Evolutionary conservation across 345 rosid genomes (phyloP).

Genomic region (Citrus inodora): DNA sequence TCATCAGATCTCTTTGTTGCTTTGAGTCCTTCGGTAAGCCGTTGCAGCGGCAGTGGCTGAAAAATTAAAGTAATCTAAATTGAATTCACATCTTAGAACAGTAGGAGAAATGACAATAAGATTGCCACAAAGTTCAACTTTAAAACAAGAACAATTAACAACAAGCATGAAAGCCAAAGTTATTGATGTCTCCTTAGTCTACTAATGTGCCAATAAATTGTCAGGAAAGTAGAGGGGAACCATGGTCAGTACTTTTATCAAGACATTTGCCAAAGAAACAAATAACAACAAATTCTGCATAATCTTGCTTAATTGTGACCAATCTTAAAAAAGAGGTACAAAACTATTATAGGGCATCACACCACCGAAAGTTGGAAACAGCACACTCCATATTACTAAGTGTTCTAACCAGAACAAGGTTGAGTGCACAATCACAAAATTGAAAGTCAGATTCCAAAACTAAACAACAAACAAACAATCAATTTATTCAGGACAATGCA

Average conservation of each 20-base stretch:
- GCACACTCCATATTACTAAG: background rate
- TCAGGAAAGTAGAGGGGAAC: background rate
- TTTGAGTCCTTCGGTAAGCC: slow-evolving; percentile 79
- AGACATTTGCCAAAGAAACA: background rate
- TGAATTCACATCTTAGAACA: background rate
- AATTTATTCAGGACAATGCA: background rate
- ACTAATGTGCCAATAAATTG: background rate
- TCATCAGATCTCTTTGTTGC: slow-evolving; percentile 56
- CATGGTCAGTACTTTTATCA: background rate
- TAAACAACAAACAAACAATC: background rate
- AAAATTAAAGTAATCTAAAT: slow-evolving; percentile 21
- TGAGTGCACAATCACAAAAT: background rate
- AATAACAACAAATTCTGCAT: background rate
- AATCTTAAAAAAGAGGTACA: background rate
- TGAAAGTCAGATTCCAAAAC: background rate
- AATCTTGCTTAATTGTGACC: background rate
- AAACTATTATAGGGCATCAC: background rate
- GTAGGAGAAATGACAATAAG: background rate
- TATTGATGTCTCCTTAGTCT: background rate
- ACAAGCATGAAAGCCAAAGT: background rate
- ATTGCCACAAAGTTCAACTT: background rate
- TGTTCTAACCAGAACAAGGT: background rate
- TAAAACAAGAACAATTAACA: background rate
- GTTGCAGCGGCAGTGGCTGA: slow-evolving; percentile 88
- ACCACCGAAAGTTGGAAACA: background rate